These are phyloP conservation scores for Cryptomeria japonica DNA, from an alignment of 75 land plant genomes.

Conservation along the genomic window DNA sequence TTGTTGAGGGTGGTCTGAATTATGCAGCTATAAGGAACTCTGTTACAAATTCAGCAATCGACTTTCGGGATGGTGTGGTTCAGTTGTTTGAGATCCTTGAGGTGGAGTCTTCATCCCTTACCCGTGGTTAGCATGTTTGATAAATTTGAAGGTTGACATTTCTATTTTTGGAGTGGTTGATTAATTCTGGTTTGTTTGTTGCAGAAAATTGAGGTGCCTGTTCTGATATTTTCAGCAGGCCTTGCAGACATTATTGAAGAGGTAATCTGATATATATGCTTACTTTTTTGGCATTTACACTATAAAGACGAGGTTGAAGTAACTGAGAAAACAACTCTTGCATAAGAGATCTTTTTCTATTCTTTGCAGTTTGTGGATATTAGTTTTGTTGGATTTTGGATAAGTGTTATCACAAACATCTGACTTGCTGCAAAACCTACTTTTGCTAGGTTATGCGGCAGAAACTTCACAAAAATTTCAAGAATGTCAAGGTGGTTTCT, in stretches of 20 bases:
- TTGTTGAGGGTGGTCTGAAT: slow-evolving; percentile 87
- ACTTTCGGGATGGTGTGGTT: slow-evolving; percentile 80
- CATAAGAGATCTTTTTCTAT: neutral
- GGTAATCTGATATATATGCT: slow-evolving; percentile 36
- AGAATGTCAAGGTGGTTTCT: slow-evolving; percentile 83
- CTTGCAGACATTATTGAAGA: slow-evolving; percentile 96
- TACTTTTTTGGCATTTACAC: neutral
- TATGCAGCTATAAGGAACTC: slow-evolving; percentile 71
- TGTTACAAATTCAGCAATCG: slow-evolving; percentile 63
- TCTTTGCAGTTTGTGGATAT: neutral
- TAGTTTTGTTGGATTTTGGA: slow-evolving; percentile 2
- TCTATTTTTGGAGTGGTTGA: slow-evolving; percentile 1
- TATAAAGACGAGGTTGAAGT: neutral
- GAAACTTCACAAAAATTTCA: slow-evolving; percentile 79
- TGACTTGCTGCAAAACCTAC: neutral
- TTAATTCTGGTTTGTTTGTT: neutral
- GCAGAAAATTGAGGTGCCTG: slow-evolving; percentile 74
- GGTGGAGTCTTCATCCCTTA: slow-evolving; percentile 31
- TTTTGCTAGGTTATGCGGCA: slow-evolving; percentile 78
- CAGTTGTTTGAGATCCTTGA: slow-evolving; percentile 80
- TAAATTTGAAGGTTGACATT: neutral
- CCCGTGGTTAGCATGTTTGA: neutral
- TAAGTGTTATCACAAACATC: neutral
- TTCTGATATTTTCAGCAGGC: slow-evolving; percentile 95
- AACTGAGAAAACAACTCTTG: neutral